Conservation (phyloP, 2,329 filamentous ascomycete genomes). For the Penicillium freii region DNA sequence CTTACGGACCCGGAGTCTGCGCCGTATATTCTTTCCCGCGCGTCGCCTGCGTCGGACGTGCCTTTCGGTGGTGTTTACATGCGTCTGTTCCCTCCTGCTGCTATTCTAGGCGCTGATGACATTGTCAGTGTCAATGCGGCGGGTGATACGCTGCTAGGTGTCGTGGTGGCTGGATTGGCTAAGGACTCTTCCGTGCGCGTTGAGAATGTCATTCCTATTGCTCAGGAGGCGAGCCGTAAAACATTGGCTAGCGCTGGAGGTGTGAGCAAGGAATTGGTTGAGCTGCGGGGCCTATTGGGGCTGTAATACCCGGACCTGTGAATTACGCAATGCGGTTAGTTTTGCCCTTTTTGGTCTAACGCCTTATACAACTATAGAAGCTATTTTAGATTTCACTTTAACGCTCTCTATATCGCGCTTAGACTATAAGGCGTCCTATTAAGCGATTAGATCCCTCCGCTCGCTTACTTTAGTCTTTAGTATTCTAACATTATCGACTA, state of each 20-base stretch:
- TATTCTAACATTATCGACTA: too few species aligned
- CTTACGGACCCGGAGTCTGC: constrained; percentile 62
- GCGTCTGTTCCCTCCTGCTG: constrained; percentile 66
- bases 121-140: constrained; percentile 90
- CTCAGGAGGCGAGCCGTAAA: constrained; percentile 76
- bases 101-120: constrained; percentile 59
- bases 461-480: too few species aligned
- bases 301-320: not conserved
- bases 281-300: constrained; percentile 14
- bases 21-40: constrained; percentile 69
- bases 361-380: too few species aligned
- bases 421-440: too few species aligned
- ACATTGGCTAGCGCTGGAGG: constrained; percentile 73
- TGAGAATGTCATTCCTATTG: constrained; percentile 69
- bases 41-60: constrained; percentile 47
- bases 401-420: too few species aligned
- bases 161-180: constrained; percentile 74
- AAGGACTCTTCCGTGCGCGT: constrained; percentile 45
- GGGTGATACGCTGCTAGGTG: constrained; percentile 88
- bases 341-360: too few species aligned
- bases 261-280: constrained; percentile 51
- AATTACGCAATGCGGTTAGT: too few species aligned
- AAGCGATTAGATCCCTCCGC: too few species aligned
- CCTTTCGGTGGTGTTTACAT: constrained; percentile 84
- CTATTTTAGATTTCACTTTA: too few species aligned